A percentile compares a stretch with the other conserved stretches of the same genome.
Evolutionary conservation across 1,284 basidiomycete genomes (phyloP).

Genomic region (Coniophora puteana): DNA sequence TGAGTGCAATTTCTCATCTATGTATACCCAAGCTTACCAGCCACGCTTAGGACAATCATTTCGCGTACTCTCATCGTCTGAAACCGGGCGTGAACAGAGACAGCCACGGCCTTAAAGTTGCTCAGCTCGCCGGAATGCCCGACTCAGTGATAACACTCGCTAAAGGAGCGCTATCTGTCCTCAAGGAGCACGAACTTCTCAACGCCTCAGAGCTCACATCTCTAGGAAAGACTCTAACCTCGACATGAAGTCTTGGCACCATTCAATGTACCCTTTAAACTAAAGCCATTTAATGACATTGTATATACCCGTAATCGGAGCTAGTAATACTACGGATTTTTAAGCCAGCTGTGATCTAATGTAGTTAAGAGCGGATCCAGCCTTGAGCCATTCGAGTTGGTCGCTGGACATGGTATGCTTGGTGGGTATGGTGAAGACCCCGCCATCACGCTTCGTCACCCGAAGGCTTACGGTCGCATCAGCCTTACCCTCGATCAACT

Average conservation of each 20-base stretch:
- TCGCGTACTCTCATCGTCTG: constrained; percentile 83
- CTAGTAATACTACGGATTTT: constrained; percentile 5
- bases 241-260: constrained; percentile 1
- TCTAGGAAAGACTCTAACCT: constrained; percentile 22
- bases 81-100: constrained; percentile 84
- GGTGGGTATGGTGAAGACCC: constrained; percentile 64
- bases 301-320: constrained; percentile 1
- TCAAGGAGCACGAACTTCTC: constrained; percentile 26
- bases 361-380: constrained; percentile 85
- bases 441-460: constrained; percentile 68
- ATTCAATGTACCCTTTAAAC: neutral
- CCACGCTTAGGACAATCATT: constrained; percentile 55
- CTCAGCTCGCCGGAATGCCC: constrained; percentile 86
- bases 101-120: constrained; percentile 92
- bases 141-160: constrained; percentile 58
- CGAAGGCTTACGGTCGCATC: constrained; percentile 57
- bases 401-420: constrained; percentile 88
- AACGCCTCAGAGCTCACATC: constrained; percentile 21
- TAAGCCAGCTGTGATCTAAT: constrained; percentile 56
- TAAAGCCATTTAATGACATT: neutral
- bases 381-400: constrained; percentile 84
- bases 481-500: constrained; percentile 49
- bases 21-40: constrained; percentile 2
- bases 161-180: constrained; percentile 39
- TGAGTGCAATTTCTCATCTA: constrained; percentile 30